Base-by-base conservation (phyloP, 495 filamentous ascomycete species). In the Podospora fimiseda region DNA sequence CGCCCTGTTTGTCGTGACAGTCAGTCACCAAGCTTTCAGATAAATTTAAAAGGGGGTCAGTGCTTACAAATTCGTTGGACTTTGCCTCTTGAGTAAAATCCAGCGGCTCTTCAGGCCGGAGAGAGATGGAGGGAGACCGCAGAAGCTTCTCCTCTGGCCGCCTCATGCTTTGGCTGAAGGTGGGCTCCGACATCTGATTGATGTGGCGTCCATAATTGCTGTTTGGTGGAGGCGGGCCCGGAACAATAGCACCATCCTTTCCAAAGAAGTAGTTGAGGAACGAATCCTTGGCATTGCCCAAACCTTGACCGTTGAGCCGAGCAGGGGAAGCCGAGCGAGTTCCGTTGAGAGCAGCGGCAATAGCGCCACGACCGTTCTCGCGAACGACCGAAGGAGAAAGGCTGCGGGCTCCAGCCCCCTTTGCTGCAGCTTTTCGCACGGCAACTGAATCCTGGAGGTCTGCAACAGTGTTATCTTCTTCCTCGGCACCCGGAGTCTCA, bases 261-360 rank as follows among this genome's bases (percentile, higher is more conserved):
- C 93, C 90, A 61, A 98, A 98, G 74, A 98, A 98, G 66, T 97
- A 98, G 67, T 91, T 96, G 48, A 98, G 68, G 73, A 98, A 98
- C 0, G 90, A 92, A 71, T 97, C 94, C 38, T 84, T 82, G 39
- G 78, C 73, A 43, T 60, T 66, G 22, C 76, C 78, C 55, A 66
- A 30, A 2, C 64, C 62, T 51, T 75, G 76, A 13, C 64, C 65
- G 61, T 75, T 74, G 44, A 84, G 84, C 51, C 75, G 74, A 8
- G 80, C 73, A 21, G 87, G 85, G 19, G 87, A 85, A 45, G 71
- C 69, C 16, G 83, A 74, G 37, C 87, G 79, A 37, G 60, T 62
- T 9, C 87, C 85, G 60, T 91, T 93, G 58, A 92, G 64, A 7
- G 81, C 75, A 18, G 82, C 76, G 47, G 80, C 67, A 51, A 90